Evolutionary conservation across 2,329 filamentous ascomycete species (phyloP).

Genomic region (Mycosphaerelloides madeirae): DNA sequence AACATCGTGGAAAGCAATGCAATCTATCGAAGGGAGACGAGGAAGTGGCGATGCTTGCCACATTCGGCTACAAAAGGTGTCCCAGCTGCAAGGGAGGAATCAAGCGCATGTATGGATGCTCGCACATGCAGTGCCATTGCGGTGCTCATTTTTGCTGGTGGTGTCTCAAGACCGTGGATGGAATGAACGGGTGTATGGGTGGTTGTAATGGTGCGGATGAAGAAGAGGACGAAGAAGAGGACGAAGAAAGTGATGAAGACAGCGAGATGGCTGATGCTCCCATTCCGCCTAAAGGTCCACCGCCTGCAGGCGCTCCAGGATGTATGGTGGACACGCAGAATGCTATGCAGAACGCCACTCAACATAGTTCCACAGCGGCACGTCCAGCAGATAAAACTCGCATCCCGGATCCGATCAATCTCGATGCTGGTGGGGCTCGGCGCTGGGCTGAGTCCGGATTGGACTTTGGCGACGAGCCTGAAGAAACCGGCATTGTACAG

Average conservation of each 20-base stretch:
- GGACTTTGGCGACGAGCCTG: conserved; percentile 37
- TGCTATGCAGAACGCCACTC: not conserved
- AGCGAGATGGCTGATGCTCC: conserved; percentile 1
- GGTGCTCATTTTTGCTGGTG: conserved; percentile 49
- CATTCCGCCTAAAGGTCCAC: too few species aligned
- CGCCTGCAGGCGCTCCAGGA: not conserved
- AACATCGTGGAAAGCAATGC: conserved; percentile 38
- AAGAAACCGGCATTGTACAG: conserved; percentile 17
- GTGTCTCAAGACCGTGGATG: conserved; percentile 35
- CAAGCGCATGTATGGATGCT: conserved; percentile 47
- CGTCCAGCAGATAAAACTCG: not conserved
- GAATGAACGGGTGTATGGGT: conserved; percentile 33
- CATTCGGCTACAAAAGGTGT: conserved; percentile 48
- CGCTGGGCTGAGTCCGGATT: conserved; percentile 31
- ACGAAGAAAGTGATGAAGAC: conserved; percentile 20
- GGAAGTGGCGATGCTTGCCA: conserved; percentile 35
- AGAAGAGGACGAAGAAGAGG: conserved; percentile 15
- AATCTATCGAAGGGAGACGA: conserved; percentile 35
- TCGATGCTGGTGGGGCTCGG: conserved; percentile 30
- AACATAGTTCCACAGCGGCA: not conserved
- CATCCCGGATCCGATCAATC: conserved; percentile 22
- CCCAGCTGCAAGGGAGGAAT: conserved; percentile 47
- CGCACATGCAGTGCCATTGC: conserved; percentile 46
- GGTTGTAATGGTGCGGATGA: conserved; percentile 26
- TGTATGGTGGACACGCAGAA: too few species aligned